A percentile compares a stretch with the other conserved stretches of the same genome.
These are phyloP conservation scores for Lolium perenne DNA, from an alignment of 176 grass and related monocot genomes.

Conservation along the genomic window DNA sequence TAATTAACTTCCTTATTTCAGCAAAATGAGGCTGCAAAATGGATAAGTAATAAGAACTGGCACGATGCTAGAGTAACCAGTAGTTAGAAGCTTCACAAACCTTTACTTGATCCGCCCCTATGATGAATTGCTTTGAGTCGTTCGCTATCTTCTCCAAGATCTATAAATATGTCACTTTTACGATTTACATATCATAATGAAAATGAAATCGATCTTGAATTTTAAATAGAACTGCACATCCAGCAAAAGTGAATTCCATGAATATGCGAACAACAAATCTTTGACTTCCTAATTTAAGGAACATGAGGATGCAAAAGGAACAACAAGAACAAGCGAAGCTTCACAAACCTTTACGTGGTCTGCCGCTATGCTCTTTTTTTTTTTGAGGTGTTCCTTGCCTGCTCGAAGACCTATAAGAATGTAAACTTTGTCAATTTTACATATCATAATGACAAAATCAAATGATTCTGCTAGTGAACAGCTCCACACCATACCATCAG, in stretches of 20 bases:
- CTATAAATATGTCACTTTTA: not conserved
- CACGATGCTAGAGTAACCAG: not conserved
- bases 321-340: not conserved
- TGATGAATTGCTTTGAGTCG: not conserved
- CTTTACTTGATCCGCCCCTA: not conserved
- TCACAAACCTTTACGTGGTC: slow-evolving; percentile 12
- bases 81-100: slow-evolving; percentile 12
- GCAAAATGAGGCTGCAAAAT: not conserved
- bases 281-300: not conserved
- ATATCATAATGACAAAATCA: not conserved
- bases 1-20: not conserved
- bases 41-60: not conserved
- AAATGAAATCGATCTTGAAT: not conserved
- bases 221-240: not conserved
- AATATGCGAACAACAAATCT: not conserved
- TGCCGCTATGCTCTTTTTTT: not conserved
- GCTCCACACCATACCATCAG: too few relatives aligned
- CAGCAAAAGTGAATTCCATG: not conserved
- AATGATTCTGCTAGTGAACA: not conserved
- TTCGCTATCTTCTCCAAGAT: not conserved
- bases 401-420: not conserved
- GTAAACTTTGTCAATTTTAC: not conserved
- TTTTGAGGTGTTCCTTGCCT: not conserved
- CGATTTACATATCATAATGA: not conserved
- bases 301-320: not conserved